A percentile compares a stretch with the other conserved stretches of the same genome.
phyloP scores from a whole-genome alignment of 164 flowering plant genomes.

The Dillenia suffruticosa region DNA sequence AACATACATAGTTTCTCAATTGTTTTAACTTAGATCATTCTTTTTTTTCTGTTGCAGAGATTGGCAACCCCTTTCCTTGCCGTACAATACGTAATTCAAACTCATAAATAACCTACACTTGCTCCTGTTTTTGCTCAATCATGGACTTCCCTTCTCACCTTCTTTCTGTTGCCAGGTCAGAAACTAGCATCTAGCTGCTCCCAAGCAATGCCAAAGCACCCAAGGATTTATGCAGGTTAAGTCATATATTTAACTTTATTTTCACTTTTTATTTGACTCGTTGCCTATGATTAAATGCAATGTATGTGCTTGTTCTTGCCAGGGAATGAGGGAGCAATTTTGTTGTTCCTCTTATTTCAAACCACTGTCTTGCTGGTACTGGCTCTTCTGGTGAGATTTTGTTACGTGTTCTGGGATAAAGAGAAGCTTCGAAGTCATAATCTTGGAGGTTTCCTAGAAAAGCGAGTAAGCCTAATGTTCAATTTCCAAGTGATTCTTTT shows the following conservation, averaged over 20 bases:
- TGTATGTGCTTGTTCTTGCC: not conserved
- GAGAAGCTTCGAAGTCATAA: slow-evolving; percentile 58
- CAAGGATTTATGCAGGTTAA: slow-evolving; percentile 56
- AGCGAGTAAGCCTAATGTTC: slow-evolving; percentile 44
- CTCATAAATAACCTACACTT: not conserved
- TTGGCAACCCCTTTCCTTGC: slow-evolving; percentile 50
- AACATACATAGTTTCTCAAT: too few relatives aligned
- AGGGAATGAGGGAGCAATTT: slow-evolving; percentile 61
- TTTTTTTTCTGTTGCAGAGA: slow-evolving; percentile 38
- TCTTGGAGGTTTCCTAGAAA: slow-evolving; percentile 67
- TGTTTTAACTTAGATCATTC: too few relatives aligned
- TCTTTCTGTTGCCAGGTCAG: slow-evolving; percentile 37
- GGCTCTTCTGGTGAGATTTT: slow-evolving; percentile 54
- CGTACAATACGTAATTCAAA: slow-evolving; percentile 41
- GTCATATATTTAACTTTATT: not conserved
- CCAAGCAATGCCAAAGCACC: slow-evolving; percentile 36
- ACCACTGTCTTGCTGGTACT: slow-evolving; percentile 47
- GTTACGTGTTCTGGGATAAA: slow-evolving; percentile 83
- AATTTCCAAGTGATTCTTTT: too few relatives aligned
- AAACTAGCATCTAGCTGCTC: slow-evolving; percentile 71
- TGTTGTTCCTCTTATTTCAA: slow-evolving; percentile 60
- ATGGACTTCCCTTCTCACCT: not conserved
- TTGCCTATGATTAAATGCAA: not conserved
- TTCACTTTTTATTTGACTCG: not conserved
- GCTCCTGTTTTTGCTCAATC: not conserved